phyloP scores from a whole-genome alignment of 1,284 basidiomycete species.

The Marasmius sp. region DNA sequence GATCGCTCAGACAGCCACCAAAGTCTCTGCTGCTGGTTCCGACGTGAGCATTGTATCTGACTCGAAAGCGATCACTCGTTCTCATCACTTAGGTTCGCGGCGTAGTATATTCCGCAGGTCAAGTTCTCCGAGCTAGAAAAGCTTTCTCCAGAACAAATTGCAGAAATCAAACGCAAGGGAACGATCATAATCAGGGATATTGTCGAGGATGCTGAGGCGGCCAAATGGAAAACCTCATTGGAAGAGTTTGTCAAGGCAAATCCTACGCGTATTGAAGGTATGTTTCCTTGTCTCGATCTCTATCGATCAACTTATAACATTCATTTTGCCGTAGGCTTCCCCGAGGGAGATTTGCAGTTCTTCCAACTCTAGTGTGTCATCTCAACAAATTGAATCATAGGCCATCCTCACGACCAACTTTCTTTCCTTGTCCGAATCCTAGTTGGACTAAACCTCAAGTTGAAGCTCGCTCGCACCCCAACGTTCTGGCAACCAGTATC shows the following conservation, averaged over 20 bases:
- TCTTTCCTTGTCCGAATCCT: not conserved
- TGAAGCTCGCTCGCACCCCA: constrained; percentile 73
- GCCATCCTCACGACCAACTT: not conserved
- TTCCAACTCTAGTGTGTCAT: constrained; percentile 5
- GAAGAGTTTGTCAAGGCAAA: constrained; percentile 58
- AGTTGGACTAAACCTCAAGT: constrained; percentile 75
- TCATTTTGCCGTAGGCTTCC: not conserved
- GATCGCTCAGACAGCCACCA: constrained; percentile 42
- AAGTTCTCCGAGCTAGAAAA: constrained; percentile 53
- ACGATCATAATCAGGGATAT: constrained; percentile 63
- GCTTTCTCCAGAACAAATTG: constrained; percentile 45
- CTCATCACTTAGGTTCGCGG: not conserved
- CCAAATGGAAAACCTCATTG: constrained; percentile 55
- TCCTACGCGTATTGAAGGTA: constrained; percentile 47
- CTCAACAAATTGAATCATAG: not conserved
- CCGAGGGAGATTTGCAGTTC: constrained; percentile 8
- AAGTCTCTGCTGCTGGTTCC: constrained; percentile 46
- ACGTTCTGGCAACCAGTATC: constrained; percentile 58
- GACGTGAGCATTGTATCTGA: constrained; percentile 37
- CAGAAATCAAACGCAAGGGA: constrained; percentile 54
- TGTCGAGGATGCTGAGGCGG: constrained; percentile 54
- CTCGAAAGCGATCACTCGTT: not conserved
- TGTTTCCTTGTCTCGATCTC: constrained; percentile 9
- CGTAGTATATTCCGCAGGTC: constrained; percentile 56
- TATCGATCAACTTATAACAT: not conserved